phyloP scores from a whole-genome alignment of 2,329 filamentous ascomycete species.

The Teratosphaeriaceae sp. region DNA sequence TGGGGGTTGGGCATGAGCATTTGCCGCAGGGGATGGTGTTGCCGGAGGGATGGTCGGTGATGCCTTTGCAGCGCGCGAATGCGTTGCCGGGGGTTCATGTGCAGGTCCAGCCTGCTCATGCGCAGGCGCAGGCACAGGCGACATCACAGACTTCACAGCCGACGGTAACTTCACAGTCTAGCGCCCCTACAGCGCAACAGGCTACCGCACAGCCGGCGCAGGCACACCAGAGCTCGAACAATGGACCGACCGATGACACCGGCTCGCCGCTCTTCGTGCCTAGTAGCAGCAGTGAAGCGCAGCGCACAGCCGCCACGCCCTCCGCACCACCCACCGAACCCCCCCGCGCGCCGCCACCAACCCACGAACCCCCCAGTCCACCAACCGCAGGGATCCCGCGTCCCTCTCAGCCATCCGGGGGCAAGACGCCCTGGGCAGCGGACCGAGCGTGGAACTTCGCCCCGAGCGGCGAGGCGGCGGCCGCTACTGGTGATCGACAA shows the following conservation, averaged over 20 bases:
- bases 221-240: background rate
- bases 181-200: background rate
- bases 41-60: slow-evolving; percentile 47
- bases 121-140: background rate
- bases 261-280: slow-evolving; percentile 26
- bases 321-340: slow-evolving; percentile 3
- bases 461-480: slow-evolving; percentile 6
- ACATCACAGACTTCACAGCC: too few species aligned
- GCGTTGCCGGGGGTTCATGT: slow-evolving; percentile 5
- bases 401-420: slow-evolving; percentile 1
- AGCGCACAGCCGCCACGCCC: background rate
- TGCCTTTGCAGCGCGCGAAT: slow-evolving; percentile 37
- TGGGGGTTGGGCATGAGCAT: slow-evolving; percentile 38
- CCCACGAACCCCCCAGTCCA: too few species aligned
- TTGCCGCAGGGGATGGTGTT: slow-evolving; percentile 46
- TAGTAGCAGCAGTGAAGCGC: background rate
- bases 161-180: too few species aligned
- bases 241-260: slow-evolving; percentile 21
- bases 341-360: slow-evolving; percentile 1
- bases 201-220: background rate
- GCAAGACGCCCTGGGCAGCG: slow-evolving; percentile 12
- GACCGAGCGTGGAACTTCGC: slow-evolving; percentile 15
- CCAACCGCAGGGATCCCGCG: background rate
- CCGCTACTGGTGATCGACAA: background rate
- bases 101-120: background rate